A percentile compares a stretch with the other conserved stretches of the same genome.
These are phyloP conservation scores for Trichothecium roseum DNA, from an alignment of 2,329 filamentous ascomycete species.

Conservation along the genomic window DNA sequence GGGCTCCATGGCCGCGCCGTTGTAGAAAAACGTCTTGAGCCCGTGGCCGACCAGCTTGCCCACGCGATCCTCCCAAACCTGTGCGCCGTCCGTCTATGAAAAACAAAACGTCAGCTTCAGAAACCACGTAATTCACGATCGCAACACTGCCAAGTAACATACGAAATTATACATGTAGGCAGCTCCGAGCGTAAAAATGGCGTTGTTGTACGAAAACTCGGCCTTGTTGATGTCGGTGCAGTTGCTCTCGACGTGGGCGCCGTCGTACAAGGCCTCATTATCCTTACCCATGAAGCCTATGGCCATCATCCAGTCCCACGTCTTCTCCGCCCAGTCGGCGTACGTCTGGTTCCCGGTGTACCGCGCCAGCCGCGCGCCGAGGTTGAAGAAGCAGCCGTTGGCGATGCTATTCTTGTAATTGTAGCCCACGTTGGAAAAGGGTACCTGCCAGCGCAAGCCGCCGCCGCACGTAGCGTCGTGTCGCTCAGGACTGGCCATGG, in stretches of 20 bases:
- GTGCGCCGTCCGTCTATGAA: conserved; percentile 31
- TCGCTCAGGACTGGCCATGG: conserved; percentile 42
- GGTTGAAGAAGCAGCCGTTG: conserved; percentile 54
- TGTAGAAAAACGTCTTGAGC: conserved; percentile 39
- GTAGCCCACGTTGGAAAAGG: conserved; percentile 62
- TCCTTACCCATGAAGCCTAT: conserved; percentile 49
- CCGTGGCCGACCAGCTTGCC: conserved; percentile 26
- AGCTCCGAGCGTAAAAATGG: conserved; percentile 45
- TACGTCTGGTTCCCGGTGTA: conserved; percentile 61
- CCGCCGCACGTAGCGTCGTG: conserved; percentile 44
- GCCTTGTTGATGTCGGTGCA: conserved; percentile 44
- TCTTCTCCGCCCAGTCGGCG: conserved; percentile 49
- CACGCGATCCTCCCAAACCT: conserved; percentile 41
- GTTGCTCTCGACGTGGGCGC: conserved; percentile 37
- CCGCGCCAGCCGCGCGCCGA: conserved; percentile 58
- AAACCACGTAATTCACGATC: not conserved
- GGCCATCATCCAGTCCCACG: conserved; percentile 49
- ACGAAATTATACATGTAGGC: conserved; percentile 55
- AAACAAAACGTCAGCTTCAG: conserved; percentile 4
- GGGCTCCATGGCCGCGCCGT: conserved; percentile 47
- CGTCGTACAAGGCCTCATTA: conserved; percentile 51
- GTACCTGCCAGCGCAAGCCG: conserved; percentile 71
- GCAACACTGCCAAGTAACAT: conserved; percentile 10
- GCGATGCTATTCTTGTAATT: conserved; percentile 62
- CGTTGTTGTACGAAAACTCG: conserved; percentile 53